phyloP scores from a whole-genome alignment of 768 basidiomycete species.

The Calocybe indica region DNA sequence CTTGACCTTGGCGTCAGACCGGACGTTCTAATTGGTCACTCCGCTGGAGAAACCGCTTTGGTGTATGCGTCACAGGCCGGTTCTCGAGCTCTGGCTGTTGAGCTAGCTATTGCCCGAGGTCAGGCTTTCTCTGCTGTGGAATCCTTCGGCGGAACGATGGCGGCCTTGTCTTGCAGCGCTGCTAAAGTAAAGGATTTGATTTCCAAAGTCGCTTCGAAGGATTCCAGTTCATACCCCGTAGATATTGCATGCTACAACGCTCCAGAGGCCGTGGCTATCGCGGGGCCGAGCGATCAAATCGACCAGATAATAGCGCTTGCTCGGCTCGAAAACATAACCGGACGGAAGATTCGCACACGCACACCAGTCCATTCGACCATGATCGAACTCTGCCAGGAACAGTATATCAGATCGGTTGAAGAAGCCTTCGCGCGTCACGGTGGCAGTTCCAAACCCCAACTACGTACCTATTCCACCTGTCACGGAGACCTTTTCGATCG shows the following conservation, averaged over 20 bases:
- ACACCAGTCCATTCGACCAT: constrained; percentile 32
- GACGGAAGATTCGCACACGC: constrained; percentile 27
- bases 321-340: constrained; percentile 21
- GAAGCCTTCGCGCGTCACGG: constrained; percentile 28
- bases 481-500: constrained; percentile 18
- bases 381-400: constrained; percentile 27
- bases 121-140: constrained; percentile 27
- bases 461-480: constrained; percentile 30
- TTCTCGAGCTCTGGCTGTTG: constrained; percentile 32
- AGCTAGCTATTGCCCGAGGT: constrained; percentile 39
- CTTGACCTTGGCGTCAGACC: constrained; percentile 28
- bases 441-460: constrained; percentile 16
- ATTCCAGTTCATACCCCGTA: constrained; percentile 11
- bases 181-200: constrained; percentile 21
- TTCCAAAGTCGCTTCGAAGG: constrained; percentile 3
- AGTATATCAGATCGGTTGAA: constrained; percentile 19
- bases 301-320: constrained; percentile 25
- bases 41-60: constrained; percentile 41
- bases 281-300: constrained; percentile 22
- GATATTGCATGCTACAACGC: constrained; percentile 39
- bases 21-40: constrained; percentile 36
- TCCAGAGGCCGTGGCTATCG: constrained; percentile 27
- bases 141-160: constrained; percentile 33
- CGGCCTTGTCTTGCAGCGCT: constrained; percentile 33
- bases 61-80: constrained; percentile 38